Evolutionary conservation across 1,139 yeast species (phyloP).

Genomic region (Nematodospora anomalae): DNA sequence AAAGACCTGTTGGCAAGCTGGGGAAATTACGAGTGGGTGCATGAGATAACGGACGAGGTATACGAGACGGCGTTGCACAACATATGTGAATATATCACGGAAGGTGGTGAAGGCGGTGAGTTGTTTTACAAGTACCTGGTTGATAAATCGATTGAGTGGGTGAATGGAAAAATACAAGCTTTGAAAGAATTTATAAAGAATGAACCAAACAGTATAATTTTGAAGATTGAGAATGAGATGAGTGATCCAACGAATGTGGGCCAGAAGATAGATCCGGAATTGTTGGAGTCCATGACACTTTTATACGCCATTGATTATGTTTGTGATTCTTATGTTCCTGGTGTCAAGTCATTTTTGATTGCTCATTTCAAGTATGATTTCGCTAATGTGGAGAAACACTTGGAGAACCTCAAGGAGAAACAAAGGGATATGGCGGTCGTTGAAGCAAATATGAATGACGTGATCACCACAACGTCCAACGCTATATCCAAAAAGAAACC

Average conservation of each 20-base stretch:
- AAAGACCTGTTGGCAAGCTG: conserved; percentile 38
- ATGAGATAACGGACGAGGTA: conserved; percentile 24
- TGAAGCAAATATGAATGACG: conserved; percentile 30
- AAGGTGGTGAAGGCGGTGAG: conserved; percentile 39
- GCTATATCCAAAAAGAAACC: conserved; percentile 16
- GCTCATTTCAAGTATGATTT: conserved; percentile 25
- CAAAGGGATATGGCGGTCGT: conserved; percentile 28
- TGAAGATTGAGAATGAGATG: conserved; percentile 20
- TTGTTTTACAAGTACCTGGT: conserved; percentile 45
- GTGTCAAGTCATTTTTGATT: conserved; percentile 19
- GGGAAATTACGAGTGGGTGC: conserved; percentile 26
- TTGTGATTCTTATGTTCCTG: conserved; percentile 27
- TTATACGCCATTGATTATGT: conserved; percentile 32
- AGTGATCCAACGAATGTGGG: conserved; percentile 21
- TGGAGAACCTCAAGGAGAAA: conserved; percentile 25
- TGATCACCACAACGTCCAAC: conserved; percentile 20
- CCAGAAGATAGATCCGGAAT: conserved; percentile 26
- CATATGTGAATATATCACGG: conserved; percentile 48
- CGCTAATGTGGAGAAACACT: conserved; percentile 28
- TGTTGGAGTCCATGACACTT: conserved; percentile 24
- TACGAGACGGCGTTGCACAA: conserved; percentile 25
- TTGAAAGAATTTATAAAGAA: conserved; percentile 26
- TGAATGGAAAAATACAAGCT: conserved; percentile 30
- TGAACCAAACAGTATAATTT: conserved; percentile 13
- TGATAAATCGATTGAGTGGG: conserved; percentile 29